A percentile compares a stretch with the other conserved stretches of the same genome.
Conservation (phyloP, 495 filamentous ascomycete species). For the Acidiella bohemica region DNA sequence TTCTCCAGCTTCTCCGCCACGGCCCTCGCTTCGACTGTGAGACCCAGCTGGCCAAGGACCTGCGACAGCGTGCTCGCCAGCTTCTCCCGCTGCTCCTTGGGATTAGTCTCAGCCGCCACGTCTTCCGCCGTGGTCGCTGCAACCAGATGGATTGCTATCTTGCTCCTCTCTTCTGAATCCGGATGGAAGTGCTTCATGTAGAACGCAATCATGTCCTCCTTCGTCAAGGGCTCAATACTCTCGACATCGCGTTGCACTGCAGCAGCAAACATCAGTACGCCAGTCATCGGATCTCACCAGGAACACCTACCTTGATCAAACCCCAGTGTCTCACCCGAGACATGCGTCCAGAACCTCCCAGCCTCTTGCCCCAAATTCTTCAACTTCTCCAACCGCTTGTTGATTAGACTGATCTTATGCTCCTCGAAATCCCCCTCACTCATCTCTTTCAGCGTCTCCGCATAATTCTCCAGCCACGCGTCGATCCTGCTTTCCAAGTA, state of each 20-base stretch:
- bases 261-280: constrained; percentile 72
- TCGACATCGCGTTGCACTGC: constrained; percentile 64
- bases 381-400: constrained; percentile 76
- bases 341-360: constrained; percentile 66
- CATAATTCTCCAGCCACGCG: constrained; percentile 57
- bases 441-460: constrained; percentile 57
- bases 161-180: constrained; percentile 55
- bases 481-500: constrained; percentile 85
- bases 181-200: constrained; percentile 67
- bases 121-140: constrained; percentile 44
- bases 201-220: constrained; percentile 66
- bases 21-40: constrained; percentile 33
- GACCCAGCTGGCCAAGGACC: constrained; percentile 31
- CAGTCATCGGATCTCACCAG: constrained; percentile 72
- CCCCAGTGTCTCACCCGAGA: constrained; percentile 75
- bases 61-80: constrained; percentile 36
- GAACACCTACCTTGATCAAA: constrained; percentile 76
- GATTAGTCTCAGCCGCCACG: constrained; percentile 25
- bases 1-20: constrained; percentile 34
- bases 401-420: constrained; percentile 81
- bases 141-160: constrained; percentile 67
- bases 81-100: constrained; percentile 41
- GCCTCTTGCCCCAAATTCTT: constrained; percentile 87
- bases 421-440: constrained; percentile 72
- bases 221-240: constrained; percentile 58